Evolutionary conservation across 2,329 filamentous ascomycete genomes (phyloP).

Genomic region (Aspergillus hiratsukae): DNA sequence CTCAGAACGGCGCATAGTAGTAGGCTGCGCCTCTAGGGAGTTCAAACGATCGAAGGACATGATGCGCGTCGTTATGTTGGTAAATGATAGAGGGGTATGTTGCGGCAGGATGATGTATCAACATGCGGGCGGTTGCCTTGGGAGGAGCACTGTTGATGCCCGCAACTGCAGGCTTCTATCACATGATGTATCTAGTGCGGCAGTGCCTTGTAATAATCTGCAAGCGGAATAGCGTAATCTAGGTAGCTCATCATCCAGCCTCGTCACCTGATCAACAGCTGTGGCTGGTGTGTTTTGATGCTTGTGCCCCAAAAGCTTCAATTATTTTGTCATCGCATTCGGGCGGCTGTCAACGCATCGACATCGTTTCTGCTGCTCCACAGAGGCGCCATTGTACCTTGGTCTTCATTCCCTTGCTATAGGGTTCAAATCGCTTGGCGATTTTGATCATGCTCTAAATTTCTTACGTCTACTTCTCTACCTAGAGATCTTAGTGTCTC

Average conservation of each 20-base stretch:
- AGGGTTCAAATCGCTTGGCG: conserved; percentile 1
- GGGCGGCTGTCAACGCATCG: conserved; percentile 5
- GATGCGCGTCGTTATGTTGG: conserved; percentile 4
- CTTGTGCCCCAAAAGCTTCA: conserved; percentile 26
- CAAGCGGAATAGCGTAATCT: conserved; percentile 7
- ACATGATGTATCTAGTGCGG: conserved; percentile 22
- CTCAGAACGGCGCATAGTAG: conserved; percentile 62
- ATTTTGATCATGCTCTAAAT: conserved; percentile 21
- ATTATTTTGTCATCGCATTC: conserved; percentile 15
- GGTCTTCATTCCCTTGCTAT: not conserved
- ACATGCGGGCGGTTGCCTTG: conserved; percentile 18
- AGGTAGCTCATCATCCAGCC: not conserved
- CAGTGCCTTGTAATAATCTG: conserved; percentile 8
- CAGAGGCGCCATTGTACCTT: not conserved
- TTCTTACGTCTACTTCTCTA: conserved; percentile 11
- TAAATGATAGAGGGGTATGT: conserved; percentile 3
- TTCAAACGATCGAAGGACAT: conserved; percentile 94
- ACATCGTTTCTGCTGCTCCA: not conserved
- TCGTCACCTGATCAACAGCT: conserved; percentile 23
- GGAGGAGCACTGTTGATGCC: conserved; percentile 12
- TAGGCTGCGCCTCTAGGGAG: conserved; percentile 74
- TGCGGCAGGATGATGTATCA: conserved; percentile 9
- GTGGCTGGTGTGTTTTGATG: conserved; percentile 34
- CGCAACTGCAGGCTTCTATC: conserved; percentile 23
- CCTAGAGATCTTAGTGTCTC: conserved; percentile 21